phyloP scores from a whole-genome alignment of 2,329 filamentous ascomycete genomes.

The Alternaria burnsii region DNA sequence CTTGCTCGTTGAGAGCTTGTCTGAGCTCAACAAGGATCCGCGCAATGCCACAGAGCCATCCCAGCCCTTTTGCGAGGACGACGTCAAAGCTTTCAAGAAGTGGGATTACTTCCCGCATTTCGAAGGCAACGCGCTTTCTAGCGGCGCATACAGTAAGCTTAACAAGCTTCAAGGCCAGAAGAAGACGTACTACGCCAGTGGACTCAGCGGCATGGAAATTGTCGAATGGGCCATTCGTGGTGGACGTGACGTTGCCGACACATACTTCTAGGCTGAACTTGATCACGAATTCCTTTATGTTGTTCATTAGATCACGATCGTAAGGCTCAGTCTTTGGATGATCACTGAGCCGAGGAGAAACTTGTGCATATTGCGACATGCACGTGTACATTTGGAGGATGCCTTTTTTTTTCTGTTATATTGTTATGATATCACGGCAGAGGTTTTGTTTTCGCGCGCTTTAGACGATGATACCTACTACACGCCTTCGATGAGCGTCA shows the following conservation, averaged over 20 bases:
- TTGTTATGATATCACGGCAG: slow-evolving; percentile 9
- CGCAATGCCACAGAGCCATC: slow-evolving; percentile 37
- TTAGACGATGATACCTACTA: slow-evolving; percentile 5
- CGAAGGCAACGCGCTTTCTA: slow-evolving; percentile 34
- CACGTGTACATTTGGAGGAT: background rate
- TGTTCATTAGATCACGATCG: slow-evolving; percentile 4
- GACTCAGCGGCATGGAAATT: slow-evolving; percentile 50
- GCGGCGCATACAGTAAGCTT: slow-evolving; percentile 43
- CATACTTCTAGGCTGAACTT: slow-evolving; percentile 37
- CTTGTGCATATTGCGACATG: background rate
- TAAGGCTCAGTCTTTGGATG: background rate
- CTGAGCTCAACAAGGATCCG: slow-evolving; percentile 49
- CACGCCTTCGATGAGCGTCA: slow-evolving; percentile 41
- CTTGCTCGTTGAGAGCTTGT: slow-evolving; percentile 43
- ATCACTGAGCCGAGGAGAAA: background rate
- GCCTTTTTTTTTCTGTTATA: background rate
- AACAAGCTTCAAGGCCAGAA: slow-evolving; percentile 48
- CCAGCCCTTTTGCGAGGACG: slow-evolving; percentile 28
- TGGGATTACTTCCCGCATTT: slow-evolving; percentile 54
- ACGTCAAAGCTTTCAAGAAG: slow-evolving; percentile 48
- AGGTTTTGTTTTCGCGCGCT: slow-evolving; percentile 18
- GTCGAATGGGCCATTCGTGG: slow-evolving; percentile 50
- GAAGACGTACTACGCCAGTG: slow-evolving; percentile 50
- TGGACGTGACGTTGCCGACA: slow-evolving; percentile 47
- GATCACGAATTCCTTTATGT: background rate